Evolutionary conservation across 2,329 filamentous ascomycete species (phyloP).

Genomic region (Microcyclospora tardicrescens): DNA sequence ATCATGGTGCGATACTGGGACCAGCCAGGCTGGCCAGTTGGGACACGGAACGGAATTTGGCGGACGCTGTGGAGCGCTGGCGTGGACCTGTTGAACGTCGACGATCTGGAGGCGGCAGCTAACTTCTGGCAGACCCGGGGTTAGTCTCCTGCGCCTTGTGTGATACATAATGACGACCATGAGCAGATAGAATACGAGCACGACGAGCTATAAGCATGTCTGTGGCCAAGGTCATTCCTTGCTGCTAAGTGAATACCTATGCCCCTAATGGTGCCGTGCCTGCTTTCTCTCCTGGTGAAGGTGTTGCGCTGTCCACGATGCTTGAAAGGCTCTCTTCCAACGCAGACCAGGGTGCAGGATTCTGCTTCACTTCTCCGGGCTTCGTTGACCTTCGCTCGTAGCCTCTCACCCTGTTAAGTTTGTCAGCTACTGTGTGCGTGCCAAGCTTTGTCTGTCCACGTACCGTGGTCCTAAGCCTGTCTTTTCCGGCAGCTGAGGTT

Average conservation of each 20-base stretch:
- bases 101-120: constrained; percentile 45
- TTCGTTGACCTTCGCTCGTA: constrained; percentile 68
- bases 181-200: too few relatives aligned
- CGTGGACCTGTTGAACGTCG: constrained; percentile 50
- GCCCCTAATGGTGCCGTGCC: constrained; percentile 40
- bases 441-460: constrained; percentile 7
- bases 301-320: constrained; percentile 38
- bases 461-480: constrained; percentile 65
- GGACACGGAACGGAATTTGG: constrained; percentile 48
- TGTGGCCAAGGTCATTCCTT: background rate
- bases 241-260: constrained; percentile 19
- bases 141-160: background rate
- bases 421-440: background rate
- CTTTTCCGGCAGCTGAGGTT: constrained; percentile 55
- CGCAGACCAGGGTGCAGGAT: constrained; percentile 50
- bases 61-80: constrained; percentile 42
- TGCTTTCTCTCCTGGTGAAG: constrained; percentile 31
- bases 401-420: constrained; percentile 46
- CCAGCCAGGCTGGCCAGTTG: constrained; percentile 45
- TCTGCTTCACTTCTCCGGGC: constrained; percentile 49
- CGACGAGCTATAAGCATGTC: background rate
- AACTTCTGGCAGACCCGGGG: constrained; percentile 25
- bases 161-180: too few relatives aligned
- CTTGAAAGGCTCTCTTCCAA: constrained; percentile 33
- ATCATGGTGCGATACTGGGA: constrained; percentile 52